phyloP scores from a whole-genome alignment of 768 basidiomycete genomes.

The Pisolithus orientalis region DNA sequence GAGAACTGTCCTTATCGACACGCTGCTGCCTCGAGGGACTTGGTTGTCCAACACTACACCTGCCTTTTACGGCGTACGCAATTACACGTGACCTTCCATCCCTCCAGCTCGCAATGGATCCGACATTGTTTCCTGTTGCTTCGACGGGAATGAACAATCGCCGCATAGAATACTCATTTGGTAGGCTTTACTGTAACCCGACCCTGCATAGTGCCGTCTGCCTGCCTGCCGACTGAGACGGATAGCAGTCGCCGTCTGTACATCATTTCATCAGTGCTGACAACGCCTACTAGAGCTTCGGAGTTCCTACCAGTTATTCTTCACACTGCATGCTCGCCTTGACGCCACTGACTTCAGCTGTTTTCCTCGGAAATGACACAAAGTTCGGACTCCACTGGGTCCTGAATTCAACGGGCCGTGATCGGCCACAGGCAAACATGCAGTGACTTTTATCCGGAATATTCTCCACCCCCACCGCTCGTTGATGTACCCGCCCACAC shows the following conservation, averaged over 20 bases:
- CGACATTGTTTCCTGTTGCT: not conserved
- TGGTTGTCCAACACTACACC: constrained; percentile 11
- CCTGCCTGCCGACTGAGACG: too few species aligned
- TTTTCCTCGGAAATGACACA: too few species aligned
- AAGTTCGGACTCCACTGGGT: not conserved
- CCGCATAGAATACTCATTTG: not conserved
- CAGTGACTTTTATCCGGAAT: not conserved
- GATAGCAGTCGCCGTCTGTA: too few species aligned
- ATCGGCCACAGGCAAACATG: not conserved
- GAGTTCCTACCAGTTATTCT: not conserved
- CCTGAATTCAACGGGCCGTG: not conserved
- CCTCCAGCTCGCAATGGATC: not conserved
- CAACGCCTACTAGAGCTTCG: not conserved
- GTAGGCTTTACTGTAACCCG: not conserved
- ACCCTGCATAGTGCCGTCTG: not conserved
- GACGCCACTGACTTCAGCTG: too few species aligned
- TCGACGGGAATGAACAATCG: not conserved
- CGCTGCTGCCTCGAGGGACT: constrained; percentile 25
- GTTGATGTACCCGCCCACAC: not conserved
- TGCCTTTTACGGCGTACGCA: constrained; percentile 13
- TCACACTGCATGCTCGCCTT: not conserved
- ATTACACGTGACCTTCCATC: not conserved
- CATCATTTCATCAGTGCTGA: not conserved
- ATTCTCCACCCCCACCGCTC: not conserved
- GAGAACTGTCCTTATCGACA: constrained; percentile 12